Conservation (phyloP, 179 eudicot genomes). For the Drosera spatulata region DNA sequence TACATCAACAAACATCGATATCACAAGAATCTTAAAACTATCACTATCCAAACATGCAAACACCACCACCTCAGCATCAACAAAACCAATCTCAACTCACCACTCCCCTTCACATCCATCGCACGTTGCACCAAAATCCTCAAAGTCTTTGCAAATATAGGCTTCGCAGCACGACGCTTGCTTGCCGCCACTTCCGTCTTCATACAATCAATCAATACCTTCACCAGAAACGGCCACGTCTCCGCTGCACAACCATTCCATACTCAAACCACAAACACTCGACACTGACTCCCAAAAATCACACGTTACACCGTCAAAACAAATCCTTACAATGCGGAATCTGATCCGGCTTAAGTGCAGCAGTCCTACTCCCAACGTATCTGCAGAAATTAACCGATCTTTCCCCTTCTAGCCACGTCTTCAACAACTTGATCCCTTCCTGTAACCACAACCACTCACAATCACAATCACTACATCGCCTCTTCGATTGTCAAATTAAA, state of each 20-base stretch:
- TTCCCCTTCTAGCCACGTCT: conserved; percentile 89
- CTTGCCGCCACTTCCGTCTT: conserved; percentile 58
- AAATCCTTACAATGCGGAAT: conserved; percentile 64
- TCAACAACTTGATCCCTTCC: conserved; percentile 89
- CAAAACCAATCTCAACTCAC: conserved; percentile 12
- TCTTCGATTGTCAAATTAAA: not conserved
- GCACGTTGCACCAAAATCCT: conserved; percentile 71
- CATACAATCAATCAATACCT: conserved; percentile 50
- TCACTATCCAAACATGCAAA: too few species aligned
- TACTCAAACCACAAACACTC: not conserved
- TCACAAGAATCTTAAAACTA: too few species aligned
- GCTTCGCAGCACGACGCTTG: conserved; percentile 71
- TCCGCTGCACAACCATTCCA: conserved; percentile 42
- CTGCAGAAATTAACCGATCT: conserved; percentile 55
- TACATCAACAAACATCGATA: too few species aligned
- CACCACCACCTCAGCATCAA: too few species aligned
- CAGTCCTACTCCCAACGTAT: conserved; percentile 51
- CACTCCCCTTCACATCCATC: conserved; percentile 44
- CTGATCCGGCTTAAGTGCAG: conserved; percentile 48
- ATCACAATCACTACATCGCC: not conserved
- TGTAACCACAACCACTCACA: conserved; percentile 18
- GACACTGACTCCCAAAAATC: not conserved
- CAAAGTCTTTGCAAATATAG: conserved; percentile 73
- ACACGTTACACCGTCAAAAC: not conserved
- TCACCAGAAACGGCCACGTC: conserved; percentile 85